Percentiles rank a stretch among this genome's conserved stretches.
Conservation (phyloP, 805 yeast genomes). For the Zygosaccharomyces lentus region DNA sequence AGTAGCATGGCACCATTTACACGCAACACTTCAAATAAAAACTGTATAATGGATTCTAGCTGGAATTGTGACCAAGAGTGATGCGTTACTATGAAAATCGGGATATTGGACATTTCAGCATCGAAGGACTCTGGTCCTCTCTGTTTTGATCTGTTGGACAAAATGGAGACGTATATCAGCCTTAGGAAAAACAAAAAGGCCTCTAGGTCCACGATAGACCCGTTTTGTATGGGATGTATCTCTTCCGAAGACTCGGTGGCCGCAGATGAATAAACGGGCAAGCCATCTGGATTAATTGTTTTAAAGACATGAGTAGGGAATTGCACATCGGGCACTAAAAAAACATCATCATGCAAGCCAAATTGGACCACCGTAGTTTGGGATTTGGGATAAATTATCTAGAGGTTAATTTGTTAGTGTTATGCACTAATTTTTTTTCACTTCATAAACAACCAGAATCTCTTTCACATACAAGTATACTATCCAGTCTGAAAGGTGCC, state of each 20-base stretch:
- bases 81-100: slow-evolving; percentile 64
- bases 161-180: slow-evolving; percentile 45
- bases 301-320: slow-evolving; percentile 75
- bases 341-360: slow-evolving; percentile 59
- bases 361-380: slow-evolving; percentile 67
- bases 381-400: slow-evolving; percentile 77
- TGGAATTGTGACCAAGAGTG: slow-evolving; percentile 64
- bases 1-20: slow-evolving; percentile 67
- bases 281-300: slow-evolving; percentile 32
- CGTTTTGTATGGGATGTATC: slow-evolving; percentile 60
- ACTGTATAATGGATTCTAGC: slow-evolving; percentile 67
- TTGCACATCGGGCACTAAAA: slow-evolving; percentile 68
- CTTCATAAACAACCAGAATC: background rate
- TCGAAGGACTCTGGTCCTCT: slow-evolving; percentile 30
- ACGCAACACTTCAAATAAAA: slow-evolving; percentile 67
- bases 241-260: slow-evolving; percentile 32
- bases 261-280: slow-evolving; percentile 33
- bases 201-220: slow-evolving; percentile 59
- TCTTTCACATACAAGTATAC: slow-evolving; percentile 24
- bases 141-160: slow-evolving; percentile 23
- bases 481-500: slow-evolving; percentile 33
- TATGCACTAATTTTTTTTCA: background rate
- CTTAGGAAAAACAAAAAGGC: slow-evolving; percentile 64
- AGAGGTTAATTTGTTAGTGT: slow-evolving; percentile 16
- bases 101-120: slow-evolving; percentile 45